Base-by-base conservation (phyloP, 768 basidiomycete genomes). In the Galerina sulciceps region DNA sequence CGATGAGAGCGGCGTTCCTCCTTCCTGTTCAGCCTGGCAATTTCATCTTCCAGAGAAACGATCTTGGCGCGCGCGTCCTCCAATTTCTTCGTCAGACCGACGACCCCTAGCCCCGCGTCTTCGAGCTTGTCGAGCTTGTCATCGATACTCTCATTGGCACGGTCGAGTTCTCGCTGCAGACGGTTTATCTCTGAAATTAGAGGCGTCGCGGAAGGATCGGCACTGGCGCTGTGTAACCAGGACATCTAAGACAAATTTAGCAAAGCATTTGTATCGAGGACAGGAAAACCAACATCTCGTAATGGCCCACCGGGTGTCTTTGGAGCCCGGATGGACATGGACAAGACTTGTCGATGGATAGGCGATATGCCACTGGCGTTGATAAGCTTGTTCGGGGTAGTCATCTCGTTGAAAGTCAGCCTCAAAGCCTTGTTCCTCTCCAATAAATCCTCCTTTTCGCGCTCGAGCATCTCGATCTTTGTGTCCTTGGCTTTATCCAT, bases 101-200 rank as follows among this genome's bases (percentile, higher is more conserved):
- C 85, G 41, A 88, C 88, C 26, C 85, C 91, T 13, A 89, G 71
- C 4, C 93, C 93, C 0, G 89, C 87, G 56, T 93, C 88, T 67
- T 92, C 90, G 2, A 96, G 85, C 51, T 88, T 86, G 68, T 93
- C 92, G 14, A 96, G 79, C 70, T 95, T 94, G 67, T 93, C 88
- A 64, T 96, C 94, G 53, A 96, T 91, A 64, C 84, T 89, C 36
- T 89, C 87, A 68, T 96, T 94, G 10, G 93, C 93, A 2, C 69
- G 79, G 61, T 90, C 88, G 23, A 95, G 86, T 63, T 94, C 88
- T 15, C 77, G 77, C 65, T 94, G 89, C 37, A 95, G 76, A 20
- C 88, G 83, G 50, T 78, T 79, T 49, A 94, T 90, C 70, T 94
- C 90, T 1, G 79, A 74, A n/a, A 93, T 69, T 15, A 92, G 72